Base-by-base conservation (phyloP, 1,139 yeast genomes). In the Magnusiomyces tetraspermus region DNA sequence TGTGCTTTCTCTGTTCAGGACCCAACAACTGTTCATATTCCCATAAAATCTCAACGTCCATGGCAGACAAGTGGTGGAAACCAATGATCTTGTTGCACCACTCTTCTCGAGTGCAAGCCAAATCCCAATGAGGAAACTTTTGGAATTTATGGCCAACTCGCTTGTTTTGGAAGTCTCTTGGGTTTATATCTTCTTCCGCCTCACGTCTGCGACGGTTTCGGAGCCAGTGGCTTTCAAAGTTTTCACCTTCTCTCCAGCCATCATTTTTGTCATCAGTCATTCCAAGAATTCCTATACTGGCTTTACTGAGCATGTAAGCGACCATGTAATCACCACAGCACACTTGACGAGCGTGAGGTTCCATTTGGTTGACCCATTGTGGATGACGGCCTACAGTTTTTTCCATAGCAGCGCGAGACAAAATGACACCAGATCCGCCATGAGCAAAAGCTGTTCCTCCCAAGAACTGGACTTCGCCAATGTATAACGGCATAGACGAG, bases 261-360 rank as follows among this genome's bases (percentile, higher is more conserved):
- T 55, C 56, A 28, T 55, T 42, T 2, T 54, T 56, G 28, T 52
- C 52, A 19, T 38, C 53, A 11, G 11, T 37, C 23, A 50, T 53
- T 1, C 37, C 31, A 2, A 45, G 49, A 6, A 50, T 41, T 13
- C 17, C n/a, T 28, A 49, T 31, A 42, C 48, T 49, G 49, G 43
- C 37, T 22, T 62, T 62, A 50, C 45, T 49, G 38, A 56, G 57
- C 62, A 58, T 59, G 46, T 49, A 47, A 22, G 71, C 70, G 1
- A 70, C 63, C 64, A 70, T 62, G 49, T 59, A 62, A 56, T 70
- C 74, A 2, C 73, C 74, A 51, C 71, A 66, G 55, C 69, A 66
- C 38, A 59, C 63, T n/a, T 54, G 49, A 28, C 60, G 56, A 1
- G 69, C 60, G 17, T 54, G 51, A 21, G 59, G 53, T 36, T 67